Percentiles rank a stretch among this genome's conserved stretches.
Conservation (phyloP, 2,329 filamentous ascomycete genomes). For the Neofusicoccum sp. region DNA sequence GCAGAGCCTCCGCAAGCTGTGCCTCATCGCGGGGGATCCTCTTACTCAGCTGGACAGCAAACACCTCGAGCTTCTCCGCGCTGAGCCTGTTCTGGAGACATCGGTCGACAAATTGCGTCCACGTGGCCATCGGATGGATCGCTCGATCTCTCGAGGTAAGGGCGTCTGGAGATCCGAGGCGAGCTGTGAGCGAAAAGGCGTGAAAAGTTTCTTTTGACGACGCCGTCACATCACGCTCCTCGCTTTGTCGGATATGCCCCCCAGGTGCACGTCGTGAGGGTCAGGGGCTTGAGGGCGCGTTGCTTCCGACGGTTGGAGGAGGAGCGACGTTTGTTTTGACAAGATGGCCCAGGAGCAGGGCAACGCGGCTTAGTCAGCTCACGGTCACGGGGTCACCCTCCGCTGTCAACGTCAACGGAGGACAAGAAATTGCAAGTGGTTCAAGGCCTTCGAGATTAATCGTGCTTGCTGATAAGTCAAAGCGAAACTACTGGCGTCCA, state of each 20-base stretch:
- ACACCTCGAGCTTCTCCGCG: constrained; percentile 33
- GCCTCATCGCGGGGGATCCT: constrained; percentile 35
- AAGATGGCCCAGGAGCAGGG: neutral
- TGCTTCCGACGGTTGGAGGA: neutral
- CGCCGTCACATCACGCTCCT: constrained; percentile 12
- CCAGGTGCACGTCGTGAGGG: neutral
- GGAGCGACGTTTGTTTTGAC: neutral
- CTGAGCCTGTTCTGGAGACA: constrained; percentile 34
- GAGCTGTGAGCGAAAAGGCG: neutral
- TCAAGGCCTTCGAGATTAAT: neutral
- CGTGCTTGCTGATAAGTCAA: neutral
- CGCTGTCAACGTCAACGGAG: neutral
- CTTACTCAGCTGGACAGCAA: constrained; percentile 32
- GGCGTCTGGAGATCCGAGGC: constrained; percentile 12
- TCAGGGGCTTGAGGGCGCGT: neutral
- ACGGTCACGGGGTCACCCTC: neutral
- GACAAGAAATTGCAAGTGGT: neutral
- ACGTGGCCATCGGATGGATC: constrained; percentile 14
- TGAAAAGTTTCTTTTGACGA: constrained; percentile 4
- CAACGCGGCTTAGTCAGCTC: constrained; percentile 4
- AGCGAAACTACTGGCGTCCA: neutral
- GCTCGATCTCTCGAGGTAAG: constrained; percentile 8
- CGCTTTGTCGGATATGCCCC: neutral
- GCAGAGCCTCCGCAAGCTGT: constrained; percentile 35
- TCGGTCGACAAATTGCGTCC: constrained; percentile 30